Evolutionary conservation across 768 basidiomycete genomes (phyloP).

Genomic region (Saitozyma sp.): DNA sequence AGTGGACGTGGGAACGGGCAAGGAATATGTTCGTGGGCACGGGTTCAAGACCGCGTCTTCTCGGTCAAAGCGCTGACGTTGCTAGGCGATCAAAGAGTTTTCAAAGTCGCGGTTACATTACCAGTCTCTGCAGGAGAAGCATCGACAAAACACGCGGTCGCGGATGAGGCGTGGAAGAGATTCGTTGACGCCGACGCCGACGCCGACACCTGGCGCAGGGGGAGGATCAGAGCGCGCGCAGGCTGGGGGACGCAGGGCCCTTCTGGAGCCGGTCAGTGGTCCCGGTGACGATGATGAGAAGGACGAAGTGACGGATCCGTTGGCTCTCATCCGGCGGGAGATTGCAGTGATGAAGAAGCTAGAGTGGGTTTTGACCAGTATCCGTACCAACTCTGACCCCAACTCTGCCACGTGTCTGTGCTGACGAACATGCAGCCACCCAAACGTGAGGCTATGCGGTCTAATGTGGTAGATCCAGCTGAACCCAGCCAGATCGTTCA

Average conservation of each 20-base stretch:
- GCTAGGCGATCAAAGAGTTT: slow-evolving; percentile 53
- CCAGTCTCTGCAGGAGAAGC: slow-evolving; percentile 41
- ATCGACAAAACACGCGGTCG: slow-evolving; percentile 30
- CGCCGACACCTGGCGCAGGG: background rate
- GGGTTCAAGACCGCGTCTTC: background rate
- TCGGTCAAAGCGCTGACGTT: background rate
- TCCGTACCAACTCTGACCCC: background rate
- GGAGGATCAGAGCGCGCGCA: background rate
- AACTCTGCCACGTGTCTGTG: background rate
- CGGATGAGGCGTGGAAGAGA: slow-evolving; percentile 11
- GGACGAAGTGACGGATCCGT: slow-evolving; percentile 38
- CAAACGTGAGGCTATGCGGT: slow-evolving; percentile 37
- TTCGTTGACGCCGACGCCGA: slow-evolving; percentile 2
- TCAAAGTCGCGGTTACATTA: slow-evolving; percentile 50
- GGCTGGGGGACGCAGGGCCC: background rate
- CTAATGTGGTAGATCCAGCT: background rate
- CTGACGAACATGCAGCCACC: slow-evolving; percentile 46
- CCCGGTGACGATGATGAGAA: slow-evolving; percentile 5
- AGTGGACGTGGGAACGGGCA: slow-evolving; percentile 49
- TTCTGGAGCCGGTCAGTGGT: background rate
- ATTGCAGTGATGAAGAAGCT: slow-evolving; percentile 54
- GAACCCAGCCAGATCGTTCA: slow-evolving; percentile 45
- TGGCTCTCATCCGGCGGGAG: slow-evolving; percentile 49
- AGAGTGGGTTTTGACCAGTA: slow-evolving; percentile 37
- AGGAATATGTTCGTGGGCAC: slow-evolving; percentile 44